Evolutionary conservation across 2,329 filamentous ascomycete genomes (phyloP).

Genomic region (Sporothrix brasiliensis): DNA sequence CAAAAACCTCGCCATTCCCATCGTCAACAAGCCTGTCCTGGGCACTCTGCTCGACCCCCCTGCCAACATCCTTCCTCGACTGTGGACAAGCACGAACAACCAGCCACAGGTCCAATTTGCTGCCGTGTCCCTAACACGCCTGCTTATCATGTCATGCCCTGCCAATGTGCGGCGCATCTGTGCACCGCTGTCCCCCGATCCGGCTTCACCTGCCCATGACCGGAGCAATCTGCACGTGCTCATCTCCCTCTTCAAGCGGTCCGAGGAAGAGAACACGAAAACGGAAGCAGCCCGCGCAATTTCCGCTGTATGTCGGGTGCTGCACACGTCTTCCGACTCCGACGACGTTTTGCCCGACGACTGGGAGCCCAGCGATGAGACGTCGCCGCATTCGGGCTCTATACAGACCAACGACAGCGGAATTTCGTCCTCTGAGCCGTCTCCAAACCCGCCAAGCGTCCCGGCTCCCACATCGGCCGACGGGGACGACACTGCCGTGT

Average conservation of each 20-base stretch:
- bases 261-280: slow-evolving; percentile 58
- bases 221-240: slow-evolving; percentile 47
- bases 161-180: slow-evolving; percentile 57
- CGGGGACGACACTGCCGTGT: slow-evolving; percentile 29
- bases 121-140: slow-evolving; percentile 59
- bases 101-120: slow-evolving; percentile 63
- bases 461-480: not conserved
- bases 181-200: slow-evolving; percentile 45
- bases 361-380: slow-evolving; percentile 41
- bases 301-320: slow-evolving; percentile 56
- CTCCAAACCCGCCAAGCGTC: not conserved
- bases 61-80: slow-evolving; percentile 51
- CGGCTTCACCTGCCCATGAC: slow-evolving; percentile 43
- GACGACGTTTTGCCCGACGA: slow-evolving; percentile 40
- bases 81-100: slow-evolving; percentile 55
- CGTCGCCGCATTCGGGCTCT: slow-evolving; percentile 34
- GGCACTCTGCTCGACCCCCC: slow-evolving; percentile 51
- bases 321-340: slow-evolving; percentile 49
- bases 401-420: slow-evolving; percentile 23
- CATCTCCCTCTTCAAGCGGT: slow-evolving; percentile 48
- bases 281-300: slow-evolving; percentile 62
- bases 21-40: slow-evolving; percentile 56
- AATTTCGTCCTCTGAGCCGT: slow-evolving; percentile 10
- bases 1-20: slow-evolving; percentile 65
- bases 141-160: slow-evolving; percentile 58